These are phyloP conservation scores for Metschnikowia dekortorum DNA, from an alignment of 805 yeast genomes.

Conservation along the genomic window DNA sequence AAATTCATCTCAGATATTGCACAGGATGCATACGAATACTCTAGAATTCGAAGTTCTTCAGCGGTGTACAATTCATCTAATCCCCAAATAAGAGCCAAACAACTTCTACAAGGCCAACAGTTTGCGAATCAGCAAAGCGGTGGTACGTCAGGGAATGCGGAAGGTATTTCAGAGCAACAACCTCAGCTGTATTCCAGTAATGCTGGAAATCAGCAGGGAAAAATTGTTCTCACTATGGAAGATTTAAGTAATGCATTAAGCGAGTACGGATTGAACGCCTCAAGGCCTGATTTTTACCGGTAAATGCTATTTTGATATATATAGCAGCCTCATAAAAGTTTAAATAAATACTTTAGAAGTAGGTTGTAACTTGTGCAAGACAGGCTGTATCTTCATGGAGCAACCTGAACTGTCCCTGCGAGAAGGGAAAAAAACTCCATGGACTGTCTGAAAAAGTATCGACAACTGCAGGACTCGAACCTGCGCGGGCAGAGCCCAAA, in stretches of 20 bases:
- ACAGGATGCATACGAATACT: conserved; percentile 93
- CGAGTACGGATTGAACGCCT: conserved; percentile 87
- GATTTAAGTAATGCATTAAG: conserved; percentile 88
- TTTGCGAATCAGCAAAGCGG: conserved; percentile 40
- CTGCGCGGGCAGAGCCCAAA: conserved; percentile 77
- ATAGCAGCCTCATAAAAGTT: too few species aligned
- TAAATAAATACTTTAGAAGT: too few species aligned
- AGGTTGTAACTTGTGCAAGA: too few species aligned
- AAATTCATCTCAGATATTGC: conserved; percentile 93
- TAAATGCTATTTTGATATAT: conserved; percentile 20
- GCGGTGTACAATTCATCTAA: conserved; percentile 82
- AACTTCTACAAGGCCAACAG: conserved; percentile 64
- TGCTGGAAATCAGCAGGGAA: conserved; percentile 58
- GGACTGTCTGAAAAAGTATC: conserved; percentile 28
- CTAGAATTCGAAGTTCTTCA: conserved; percentile 83
- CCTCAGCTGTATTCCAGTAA: conserved; percentile 32
- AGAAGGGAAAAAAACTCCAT: too few species aligned
- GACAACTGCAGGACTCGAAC: conserved; percentile 77
- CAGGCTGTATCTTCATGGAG: too few species aligned
- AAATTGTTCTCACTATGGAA: conserved; percentile 86
- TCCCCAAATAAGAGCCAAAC: conserved; percentile 82
- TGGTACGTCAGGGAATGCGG: conserved; percentile 14
- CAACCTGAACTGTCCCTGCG: too few species aligned
- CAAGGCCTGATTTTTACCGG: conserved; percentile 92
- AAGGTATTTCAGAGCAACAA: conserved; percentile 31